Evolutionary conservation across 768 basidiomycete species (phyloP).

Genomic region (Leccinellum rugosiceps): DNA sequence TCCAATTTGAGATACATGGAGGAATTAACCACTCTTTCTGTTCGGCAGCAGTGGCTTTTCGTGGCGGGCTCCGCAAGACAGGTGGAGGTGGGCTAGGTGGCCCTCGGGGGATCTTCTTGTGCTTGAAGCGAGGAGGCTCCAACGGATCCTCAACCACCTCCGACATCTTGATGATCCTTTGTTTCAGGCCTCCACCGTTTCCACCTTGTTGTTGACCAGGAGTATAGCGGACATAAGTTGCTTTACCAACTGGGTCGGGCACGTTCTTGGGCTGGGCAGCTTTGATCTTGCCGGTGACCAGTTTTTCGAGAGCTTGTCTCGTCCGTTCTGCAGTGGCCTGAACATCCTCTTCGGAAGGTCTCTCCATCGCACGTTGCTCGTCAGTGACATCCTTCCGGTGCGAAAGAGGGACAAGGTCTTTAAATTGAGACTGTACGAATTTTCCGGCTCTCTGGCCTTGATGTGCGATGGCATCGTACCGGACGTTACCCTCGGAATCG

Average conservation of each 20-base stretch:
- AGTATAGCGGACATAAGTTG: slow-evolving; percentile 93
- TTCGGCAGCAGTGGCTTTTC: slow-evolving; percentile 94
- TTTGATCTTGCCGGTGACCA: slow-evolving; percentile 95
- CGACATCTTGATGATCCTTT: slow-evolving; percentile 98
- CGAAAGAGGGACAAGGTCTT: slow-evolving; percentile 90
- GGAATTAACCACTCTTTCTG: slow-evolving; percentile 99
- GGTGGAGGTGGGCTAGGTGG: slow-evolving; percentile 97
- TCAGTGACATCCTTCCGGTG: slow-evolving; percentile 88
- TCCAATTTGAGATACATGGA: slow-evolving; percentile 99
- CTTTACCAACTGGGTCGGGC: slow-evolving; percentile 78
- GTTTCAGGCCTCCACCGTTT: slow-evolving; percentile 61
- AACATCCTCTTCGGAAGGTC: slow-evolving; percentile 92
- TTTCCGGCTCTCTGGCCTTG: slow-evolving; percentile 90
- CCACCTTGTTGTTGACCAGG: slow-evolving; percentile 82
- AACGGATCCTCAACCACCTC: slow-evolving; percentile 97
- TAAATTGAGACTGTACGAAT: slow-evolving; percentile 91
- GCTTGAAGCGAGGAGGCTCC: slow-evolving; percentile 96
- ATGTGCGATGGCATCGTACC: slow-evolving; percentile 94
- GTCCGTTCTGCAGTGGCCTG: slow-evolving; percentile 90
- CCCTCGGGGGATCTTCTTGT: slow-evolving; percentile 97
- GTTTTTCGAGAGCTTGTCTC: slow-evolving; percentile 85
- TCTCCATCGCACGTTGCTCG: slow-evolving; percentile 71
- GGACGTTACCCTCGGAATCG: slow-evolving; percentile 92
- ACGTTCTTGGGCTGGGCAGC: slow-evolving; percentile 97
- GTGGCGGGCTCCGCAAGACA: slow-evolving; percentile 89